Percentiles rank a stretch among this genome's conserved stretches.
Conservation (phyloP, 1,284 basidiomycete genomes). For the Malassezia vespertilionis region DNA sequence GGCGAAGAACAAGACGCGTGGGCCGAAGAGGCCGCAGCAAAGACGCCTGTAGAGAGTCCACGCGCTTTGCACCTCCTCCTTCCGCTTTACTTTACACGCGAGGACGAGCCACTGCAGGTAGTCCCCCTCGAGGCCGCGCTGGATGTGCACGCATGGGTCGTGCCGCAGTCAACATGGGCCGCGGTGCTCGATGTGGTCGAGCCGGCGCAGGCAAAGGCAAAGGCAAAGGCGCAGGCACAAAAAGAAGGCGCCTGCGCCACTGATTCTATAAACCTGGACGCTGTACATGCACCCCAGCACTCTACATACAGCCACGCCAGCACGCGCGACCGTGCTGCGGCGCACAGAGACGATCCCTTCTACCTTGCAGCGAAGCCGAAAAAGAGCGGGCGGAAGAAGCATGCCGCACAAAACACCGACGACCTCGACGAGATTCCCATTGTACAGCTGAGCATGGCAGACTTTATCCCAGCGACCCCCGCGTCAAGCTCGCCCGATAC, state of each 20-base stretch:
- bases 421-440: constrained; percentile 38
- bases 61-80: constrained; percentile 77
- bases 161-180: constrained; percentile 49
- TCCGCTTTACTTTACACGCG: constrained; percentile 66
- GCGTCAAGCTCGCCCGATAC: not conserved
- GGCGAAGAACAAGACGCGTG: not conserved
- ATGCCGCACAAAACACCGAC: constrained; percentile 7
- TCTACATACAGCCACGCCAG: no score
- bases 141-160: constrained; percentile 73
- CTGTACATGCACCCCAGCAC: no score
- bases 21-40: not conserved
- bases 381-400: no score
- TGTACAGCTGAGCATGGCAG: constrained; percentile 27
- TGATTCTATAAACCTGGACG: no score
- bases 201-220: not conserved
- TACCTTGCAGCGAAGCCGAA: no score
- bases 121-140: constrained; percentile 64
- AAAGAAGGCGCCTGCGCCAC: no score
- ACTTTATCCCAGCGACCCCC: constrained; percentile 5
- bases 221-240: not conserved
- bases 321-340: no score
- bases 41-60: constrained; percentile 50
- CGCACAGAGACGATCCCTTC: no score
- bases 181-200: constrained; percentile 3
- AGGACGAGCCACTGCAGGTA: constrained; percentile 83